A percentile compares a stretch with the other conserved stretches of the same genome.
Evolutionary conservation across 2,329 filamentous ascomycete species (phyloP).

Genomic region (Rasamsonia emersonii): DNA sequence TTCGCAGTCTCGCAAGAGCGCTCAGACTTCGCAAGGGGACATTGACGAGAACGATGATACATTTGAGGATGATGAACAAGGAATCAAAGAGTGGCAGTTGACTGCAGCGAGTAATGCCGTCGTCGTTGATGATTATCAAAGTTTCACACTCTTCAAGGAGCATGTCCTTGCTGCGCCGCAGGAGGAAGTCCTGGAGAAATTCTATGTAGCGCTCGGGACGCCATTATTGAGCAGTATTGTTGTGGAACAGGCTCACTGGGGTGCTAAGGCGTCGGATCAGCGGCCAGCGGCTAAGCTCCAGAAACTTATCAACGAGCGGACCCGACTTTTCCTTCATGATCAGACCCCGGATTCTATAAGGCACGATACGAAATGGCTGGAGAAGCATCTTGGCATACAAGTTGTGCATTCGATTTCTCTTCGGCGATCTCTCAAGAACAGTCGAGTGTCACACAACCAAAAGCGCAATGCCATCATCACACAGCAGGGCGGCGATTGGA

Average conservation of each 20-base stretch:
- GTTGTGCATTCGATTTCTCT: constrained; percentile 71
- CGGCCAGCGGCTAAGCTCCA: constrained; percentile 59
- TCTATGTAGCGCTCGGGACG: constrained; percentile 76
- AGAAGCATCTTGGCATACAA: constrained; percentile 70
- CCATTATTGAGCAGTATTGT: constrained; percentile 68
- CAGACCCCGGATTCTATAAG: constrained; percentile 70
- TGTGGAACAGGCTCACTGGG: constrained; percentile 67
- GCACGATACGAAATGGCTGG: constrained; percentile 83
- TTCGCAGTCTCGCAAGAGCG: constrained; percentile 15
- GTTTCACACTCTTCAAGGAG: constrained; percentile 80
- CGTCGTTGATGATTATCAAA: constrained; percentile 79
- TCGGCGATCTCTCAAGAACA: constrained; percentile 64
- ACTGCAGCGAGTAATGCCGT: constrained; percentile 64
- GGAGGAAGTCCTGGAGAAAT: constrained; percentile 75
- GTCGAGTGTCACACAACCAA: constrained; percentile 60
- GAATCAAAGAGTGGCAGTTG: constrained; percentile 71
- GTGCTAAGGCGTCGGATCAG: constrained; percentile 58
- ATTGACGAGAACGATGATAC: constrained; percentile 33
- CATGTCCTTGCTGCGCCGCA: constrained; percentile 78
- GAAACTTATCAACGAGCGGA: constrained; percentile 77
- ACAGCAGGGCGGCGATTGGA: constrained; percentile 47
- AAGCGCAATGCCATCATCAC: constrained; percentile 67
- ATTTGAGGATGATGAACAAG: constrained; percentile 52
- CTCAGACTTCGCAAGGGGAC: constrained; percentile 10
- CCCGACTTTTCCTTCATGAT: constrained; percentile 82